Evolutionary conservation across 768 basidiomycete genomes (phyloP), one percentile per base, ranked within the genome.

Genomic region (Amyloporia xantha): DNA sequence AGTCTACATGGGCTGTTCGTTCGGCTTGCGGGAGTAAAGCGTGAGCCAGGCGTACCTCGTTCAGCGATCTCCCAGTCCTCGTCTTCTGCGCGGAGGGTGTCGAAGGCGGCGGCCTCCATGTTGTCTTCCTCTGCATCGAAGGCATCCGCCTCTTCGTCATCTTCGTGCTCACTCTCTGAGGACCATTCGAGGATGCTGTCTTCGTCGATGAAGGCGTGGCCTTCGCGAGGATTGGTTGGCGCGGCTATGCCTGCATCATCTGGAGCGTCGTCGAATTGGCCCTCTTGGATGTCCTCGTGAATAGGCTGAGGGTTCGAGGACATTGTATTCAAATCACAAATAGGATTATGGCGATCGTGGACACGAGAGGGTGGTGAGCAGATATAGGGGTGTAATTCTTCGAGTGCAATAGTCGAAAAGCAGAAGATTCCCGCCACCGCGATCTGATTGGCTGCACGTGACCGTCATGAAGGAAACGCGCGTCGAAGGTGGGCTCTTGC

Each of bases 1-100:
- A 97, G 70, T 99, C 96, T 96, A 64, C 43, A 53, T 49, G 47
- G 52, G 56, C 52, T 4, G 44, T 42, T 39, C 55, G 48, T 42
- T 12, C 41, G 25, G 35, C 13, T 30, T 10, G 24, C 17, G 20
- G 19, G 19, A 51, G 36, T 48, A 47, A 13, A 55, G 25, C 7
- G 28, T 13, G 40, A 28, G 33, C n/a, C 11, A 41, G 23, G 61
- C 75, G 37, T 56, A 84, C 91, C 86, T 77, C 85, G 69, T 67
- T 91, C 89, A 46, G 86, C 78, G 48, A 87, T 75, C 64, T 92
- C 86, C 90, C 86, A 90, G 62, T 92, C 88, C 59, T 92, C 90
- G 60, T 91, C 88, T 54, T 91, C 88, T 21, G 82, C 85, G 38
- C 84, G 72, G 15, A 65, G 57, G 57, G 71, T 72, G 28, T 80